phyloP scores from a whole-genome alignment of 2,329 filamentous ascomycete species.

The Aspergillus sp. region DNA sequence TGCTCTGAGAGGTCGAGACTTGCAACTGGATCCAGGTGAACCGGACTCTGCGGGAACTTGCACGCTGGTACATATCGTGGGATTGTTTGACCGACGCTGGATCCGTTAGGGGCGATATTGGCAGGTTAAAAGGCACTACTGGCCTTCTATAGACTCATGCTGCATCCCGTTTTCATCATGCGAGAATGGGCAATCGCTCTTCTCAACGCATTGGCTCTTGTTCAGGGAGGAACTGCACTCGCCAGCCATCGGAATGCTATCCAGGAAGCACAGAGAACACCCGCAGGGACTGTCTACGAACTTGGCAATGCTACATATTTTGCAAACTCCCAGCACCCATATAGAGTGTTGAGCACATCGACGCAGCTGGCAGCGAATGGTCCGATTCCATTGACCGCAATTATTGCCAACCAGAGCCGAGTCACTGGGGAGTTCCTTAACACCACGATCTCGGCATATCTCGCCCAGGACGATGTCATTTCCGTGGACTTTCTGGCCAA shows the following conservation, averaged over 20 bases:
- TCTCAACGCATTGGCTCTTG: neutral
- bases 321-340: constrained; percentile 5
- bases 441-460: constrained; percentile 6
- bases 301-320: constrained; percentile 1
- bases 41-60: too few relatives aligned
- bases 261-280: neutral
- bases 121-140: neutral
- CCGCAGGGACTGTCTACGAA: neutral
- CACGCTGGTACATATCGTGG: neutral
- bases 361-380: too few relatives aligned
- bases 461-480: constrained; percentile 13
- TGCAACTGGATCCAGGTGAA: too few relatives aligned
- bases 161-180: neutral
- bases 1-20: too few relatives aligned
- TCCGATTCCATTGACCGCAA: constrained; percentile 4
- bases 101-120: too few relatives aligned
- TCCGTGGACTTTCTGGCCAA: constrained; percentile 5
- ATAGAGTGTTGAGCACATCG: neutral
- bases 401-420: constrained; percentile 3
- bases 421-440: constrained; percentile 5
- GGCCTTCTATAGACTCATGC: neutral
- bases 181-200: neutral
- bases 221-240: neutral
- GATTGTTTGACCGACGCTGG: neutral
- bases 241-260: neutral